These are phyloP conservation scores for Taxillus chinensis DNA, from an alignment of 164 flowering plant genomes.

Conservation along the genomic window DNA sequence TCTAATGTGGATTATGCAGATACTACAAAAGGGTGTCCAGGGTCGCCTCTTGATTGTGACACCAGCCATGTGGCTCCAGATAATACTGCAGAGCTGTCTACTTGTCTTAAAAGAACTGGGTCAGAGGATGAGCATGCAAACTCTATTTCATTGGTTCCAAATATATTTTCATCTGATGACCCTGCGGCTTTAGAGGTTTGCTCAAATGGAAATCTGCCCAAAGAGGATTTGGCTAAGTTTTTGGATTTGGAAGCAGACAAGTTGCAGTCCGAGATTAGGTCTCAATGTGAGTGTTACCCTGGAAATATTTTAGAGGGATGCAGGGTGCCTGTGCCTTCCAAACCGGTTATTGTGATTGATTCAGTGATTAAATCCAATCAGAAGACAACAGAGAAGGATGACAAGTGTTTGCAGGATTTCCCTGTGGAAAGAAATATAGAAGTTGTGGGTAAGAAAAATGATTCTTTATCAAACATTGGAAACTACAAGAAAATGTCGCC, in stretches of 20 bases:
- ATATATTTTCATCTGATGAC: not conserved
- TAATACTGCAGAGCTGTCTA: conserved; percentile 1
- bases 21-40: not conserved
- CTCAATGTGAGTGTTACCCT: not conserved
- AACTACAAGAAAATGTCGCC: not conserved
- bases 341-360: not conserved
- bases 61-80: not conserved
- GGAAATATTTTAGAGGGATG: not conserved
- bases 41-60: not conserved
- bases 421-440: not conserved
- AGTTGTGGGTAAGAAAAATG: conserved; percentile 1
- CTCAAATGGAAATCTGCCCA: conserved; percentile 1
- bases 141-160: conserved; percentile 1
- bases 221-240: not conserved
- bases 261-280: conserved; percentile 4
- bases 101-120: conserved; percentile 2
- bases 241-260: conserved; percentile 1
- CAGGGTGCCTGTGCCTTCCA: not conserved
- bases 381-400: not conserved
- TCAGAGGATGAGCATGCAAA: not conserved
- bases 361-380: not conserved
- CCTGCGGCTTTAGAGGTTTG: conserved; percentile 1
- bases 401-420: not conserved
- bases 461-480: not conserved
- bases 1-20: not conserved